Evolutionary conservation across 768 basidiomycete species (phyloP), one percentile per base, ranked within the genome.

Genomic region (Pleurotus tuoliensis): DNA sequence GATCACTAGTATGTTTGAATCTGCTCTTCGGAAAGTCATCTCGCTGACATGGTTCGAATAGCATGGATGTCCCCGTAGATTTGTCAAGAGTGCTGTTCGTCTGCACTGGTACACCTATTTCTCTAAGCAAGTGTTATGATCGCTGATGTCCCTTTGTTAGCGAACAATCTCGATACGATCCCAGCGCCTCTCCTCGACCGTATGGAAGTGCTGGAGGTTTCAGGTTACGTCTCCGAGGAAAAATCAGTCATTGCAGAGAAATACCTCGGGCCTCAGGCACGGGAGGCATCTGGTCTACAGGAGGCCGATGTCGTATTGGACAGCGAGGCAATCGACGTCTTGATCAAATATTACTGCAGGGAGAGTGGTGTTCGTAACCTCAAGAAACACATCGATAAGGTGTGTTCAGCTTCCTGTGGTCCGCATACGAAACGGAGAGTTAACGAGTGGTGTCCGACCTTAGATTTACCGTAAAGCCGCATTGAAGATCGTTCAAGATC

Each of bases 341-440:
- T 99, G 52, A 98, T 99, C 74, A 90, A 95, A 68, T 98, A 94
- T 70, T 98, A 98, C 71, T 95, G 93, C 68, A 82, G 97, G 20
- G 97, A 99, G 75, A 96, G 93, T 63, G 97, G 97, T 44, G 97
- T 99, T 27, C 79, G 97, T 48, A 94, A 94, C 66, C 66, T 99
- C 68, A 98, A 98, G 85, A 98, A 99, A 73, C 91, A 95, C 65
- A 96, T 99, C 55, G 96, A 99, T 66, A 98, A 98, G 86, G 94
- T 93, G 58, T 2, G 66, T 61, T 6, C 4, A 13, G n/a, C 20
- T 41, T 47, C 39, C 7, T 18, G 38, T 1, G 34, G 11, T 11
- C 9, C 16, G 37, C 25, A 4, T 3, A 37, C 38, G 12, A 37
- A 25, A 2, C 4, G 40, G 25, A 18, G 34, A 41, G 5, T 56